phyloP scores from a whole-genome alignment of 345 rosid species.

The Noccaea bulbosa region DNA sequence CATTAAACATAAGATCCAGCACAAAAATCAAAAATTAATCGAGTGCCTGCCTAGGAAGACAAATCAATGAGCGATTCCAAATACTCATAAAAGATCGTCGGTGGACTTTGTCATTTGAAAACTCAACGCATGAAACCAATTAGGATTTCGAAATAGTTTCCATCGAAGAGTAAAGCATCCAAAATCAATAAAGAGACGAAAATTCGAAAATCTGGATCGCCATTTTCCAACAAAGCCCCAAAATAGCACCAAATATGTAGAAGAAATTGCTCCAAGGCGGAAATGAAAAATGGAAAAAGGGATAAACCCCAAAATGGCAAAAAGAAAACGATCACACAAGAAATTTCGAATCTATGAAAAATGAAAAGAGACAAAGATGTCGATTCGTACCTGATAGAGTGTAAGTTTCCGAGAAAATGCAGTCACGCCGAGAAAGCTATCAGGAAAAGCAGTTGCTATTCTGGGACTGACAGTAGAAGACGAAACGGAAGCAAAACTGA shows the following conservation, averaged over 20 bases:
- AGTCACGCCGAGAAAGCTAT: conserved; percentile 24
- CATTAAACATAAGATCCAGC: background rate
- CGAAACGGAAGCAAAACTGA: conserved; percentile 32
- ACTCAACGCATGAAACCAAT: conserved; percentile 3
- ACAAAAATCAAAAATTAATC: background rate
- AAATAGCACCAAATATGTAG: background rate
- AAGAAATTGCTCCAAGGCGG: background rate
- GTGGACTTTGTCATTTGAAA: conserved; percentile 25
- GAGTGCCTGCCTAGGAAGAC: background rate
- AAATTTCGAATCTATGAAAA: conserved; percentile 4
- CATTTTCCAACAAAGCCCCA: conserved; percentile 17
- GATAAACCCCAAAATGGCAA: conserved; percentile 10
- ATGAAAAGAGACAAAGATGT: conserved; percentile 12
- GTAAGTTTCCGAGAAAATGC: conserved; percentile 28
- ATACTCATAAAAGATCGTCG: background rate
- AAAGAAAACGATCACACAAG: conserved; percentile 18
- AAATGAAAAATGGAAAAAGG: background rate
- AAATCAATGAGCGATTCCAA: background rate
- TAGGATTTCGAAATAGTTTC: conserved; percentile 14
- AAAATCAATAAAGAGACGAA: background rate
- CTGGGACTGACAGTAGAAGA: conserved; percentile 41
- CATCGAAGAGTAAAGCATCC: background rate
- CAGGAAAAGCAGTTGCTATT: conserved; percentile 33
- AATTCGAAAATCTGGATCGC: conserved; percentile 24
- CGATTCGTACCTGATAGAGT: conserved; percentile 31